Conservation (phyloP, 768 basidiomycete species). For the Suillus paluster region DNA sequence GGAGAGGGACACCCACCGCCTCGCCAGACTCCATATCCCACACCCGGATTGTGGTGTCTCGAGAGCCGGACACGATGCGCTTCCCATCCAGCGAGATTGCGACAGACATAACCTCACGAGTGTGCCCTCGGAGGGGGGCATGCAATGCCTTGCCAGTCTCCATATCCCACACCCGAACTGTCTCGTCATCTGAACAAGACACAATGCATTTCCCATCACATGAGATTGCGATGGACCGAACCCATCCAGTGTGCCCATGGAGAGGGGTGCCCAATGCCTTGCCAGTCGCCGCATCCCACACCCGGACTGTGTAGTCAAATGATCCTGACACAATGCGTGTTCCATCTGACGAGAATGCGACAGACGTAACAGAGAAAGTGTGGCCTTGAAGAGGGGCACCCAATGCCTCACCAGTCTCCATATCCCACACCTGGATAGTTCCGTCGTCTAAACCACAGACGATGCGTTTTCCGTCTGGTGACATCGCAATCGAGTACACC, state of each 20-base stretch:
- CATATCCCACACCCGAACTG: background rate
- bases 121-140: background rate
- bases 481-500: background rate
- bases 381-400: conserved; percentile 7
- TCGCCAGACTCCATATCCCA: conserved; percentile 21
- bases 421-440: conserved; percentile 10
- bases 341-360: conserved; percentile 11
- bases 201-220: conserved; percentile 29
- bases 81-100: background rate
- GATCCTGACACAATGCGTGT: conserved; percentile 17
- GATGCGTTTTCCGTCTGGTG: conserved; percentile 2
- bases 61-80: conserved; percentile 10
- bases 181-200: conserved; percentile 16
- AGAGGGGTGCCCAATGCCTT: background rate
- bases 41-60: conserved; percentile 7
- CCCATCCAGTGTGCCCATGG: background rate
- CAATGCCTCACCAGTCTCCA: background rate
- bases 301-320: conserved; percentile 14
- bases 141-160: background rate
- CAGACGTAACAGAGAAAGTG: background rate
- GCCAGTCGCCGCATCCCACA: conserved; percentile 11
- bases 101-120: accelerated
- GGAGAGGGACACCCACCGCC: conserved; percentile 17
- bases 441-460: conserved; percentile 12
- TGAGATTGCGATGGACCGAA: conserved; percentile 27